Evolutionary conservation across 192 early-diverging fungal species (phyloP), one percentile per base, ranked within the genome.

Genomic region (Backusella parvicylindrica): DNA sequence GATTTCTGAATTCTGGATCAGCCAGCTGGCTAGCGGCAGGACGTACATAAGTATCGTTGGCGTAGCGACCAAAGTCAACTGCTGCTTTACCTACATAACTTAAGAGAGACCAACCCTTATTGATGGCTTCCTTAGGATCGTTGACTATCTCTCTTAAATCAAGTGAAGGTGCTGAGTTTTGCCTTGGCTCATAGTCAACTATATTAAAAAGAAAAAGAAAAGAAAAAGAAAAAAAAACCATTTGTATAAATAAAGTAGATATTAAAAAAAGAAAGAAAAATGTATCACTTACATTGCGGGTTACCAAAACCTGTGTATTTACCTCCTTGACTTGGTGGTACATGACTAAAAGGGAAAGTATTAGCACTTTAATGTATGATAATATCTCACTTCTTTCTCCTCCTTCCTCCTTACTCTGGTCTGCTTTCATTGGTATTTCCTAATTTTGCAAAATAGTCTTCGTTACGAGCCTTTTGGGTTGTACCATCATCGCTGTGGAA

Each of bases 221-320:
- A 37, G 36, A 37, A 7, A 37, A 7, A 37, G 36, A 37, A 7
- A 37, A 7, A 37, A 7, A 28, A 13, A 26, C 21, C 2, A 3
- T 60, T 60, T 12, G 12, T 60, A 35, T 21, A 65, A 68, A 37
- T 38, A 68, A 68, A 65, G 15, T 16, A 23, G 28, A 0, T 60
- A 60, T 30, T 18, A 66, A 35, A 35, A 35, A 66, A 13, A 36
- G 8, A n/a, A 37, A 18, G 18, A 2, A n/a, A 11, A 6, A 21
- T 12, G 21, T 6, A 12, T 26, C 7, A 68, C 79, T 73, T 70
- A 75, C 79, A 75, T 41, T 84, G 75, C 35, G 87, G 76, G 67
- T 88, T 91, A 36, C 93, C 93, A 68, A 94, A 94, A 0, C 93
- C 93, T 9, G 81, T 84, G 75, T 90, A 94, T 78, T 90, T 91